A percentile compares a stretch with the other conserved stretches of the same genome.
phyloP scores from a whole-genome alignment of 2,329 filamentous ascomycete genomes.

The Colletotrichum cuscutae region DNA sequence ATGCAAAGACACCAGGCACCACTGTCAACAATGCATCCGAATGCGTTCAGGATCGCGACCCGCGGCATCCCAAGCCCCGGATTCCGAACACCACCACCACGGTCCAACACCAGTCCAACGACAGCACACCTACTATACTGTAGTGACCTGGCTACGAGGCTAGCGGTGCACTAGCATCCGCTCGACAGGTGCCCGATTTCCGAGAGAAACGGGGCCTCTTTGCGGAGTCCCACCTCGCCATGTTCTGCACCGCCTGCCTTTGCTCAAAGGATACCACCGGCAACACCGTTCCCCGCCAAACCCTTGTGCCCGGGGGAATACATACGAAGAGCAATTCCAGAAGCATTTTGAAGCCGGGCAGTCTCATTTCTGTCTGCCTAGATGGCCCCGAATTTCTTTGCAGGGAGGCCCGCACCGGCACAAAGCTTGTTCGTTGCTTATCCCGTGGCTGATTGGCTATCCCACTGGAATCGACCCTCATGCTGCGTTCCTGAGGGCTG shows the following conservation, averaged over 20 bases:
- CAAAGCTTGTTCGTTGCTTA: conserved; percentile 29
- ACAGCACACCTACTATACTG: background rate
- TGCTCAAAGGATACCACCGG: conserved; percentile 4
- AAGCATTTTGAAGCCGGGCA: background rate
- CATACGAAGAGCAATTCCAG: conserved; percentile 19
- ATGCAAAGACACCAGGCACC: background rate
- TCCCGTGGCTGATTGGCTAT: background rate
- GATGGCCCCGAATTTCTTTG: background rate
- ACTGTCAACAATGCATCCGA: background rate
- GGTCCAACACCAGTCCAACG: background rate
- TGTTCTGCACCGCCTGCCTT: conserved; percentile 1
- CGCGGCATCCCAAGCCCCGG: background rate
- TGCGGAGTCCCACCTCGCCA: conserved; percentile 12
- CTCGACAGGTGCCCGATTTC: conserved; percentile 10
- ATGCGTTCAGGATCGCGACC: background rate
- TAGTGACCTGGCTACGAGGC: background rate
- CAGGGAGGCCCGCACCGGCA: conserved; percentile 10
- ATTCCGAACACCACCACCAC: background rate
- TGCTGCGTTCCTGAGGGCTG: background rate
- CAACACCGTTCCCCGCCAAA: conserved; percentile 16
- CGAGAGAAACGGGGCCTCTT: background rate
- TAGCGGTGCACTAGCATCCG: background rate
- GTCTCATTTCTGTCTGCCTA: background rate
- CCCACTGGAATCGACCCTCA: background rate
- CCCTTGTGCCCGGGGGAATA: conserved; percentile 8